These are phyloP conservation scores for Chlorella sorokiniana DNA, from an alignment of 139 green algal species.

Conservation along the genomic window DNA sequence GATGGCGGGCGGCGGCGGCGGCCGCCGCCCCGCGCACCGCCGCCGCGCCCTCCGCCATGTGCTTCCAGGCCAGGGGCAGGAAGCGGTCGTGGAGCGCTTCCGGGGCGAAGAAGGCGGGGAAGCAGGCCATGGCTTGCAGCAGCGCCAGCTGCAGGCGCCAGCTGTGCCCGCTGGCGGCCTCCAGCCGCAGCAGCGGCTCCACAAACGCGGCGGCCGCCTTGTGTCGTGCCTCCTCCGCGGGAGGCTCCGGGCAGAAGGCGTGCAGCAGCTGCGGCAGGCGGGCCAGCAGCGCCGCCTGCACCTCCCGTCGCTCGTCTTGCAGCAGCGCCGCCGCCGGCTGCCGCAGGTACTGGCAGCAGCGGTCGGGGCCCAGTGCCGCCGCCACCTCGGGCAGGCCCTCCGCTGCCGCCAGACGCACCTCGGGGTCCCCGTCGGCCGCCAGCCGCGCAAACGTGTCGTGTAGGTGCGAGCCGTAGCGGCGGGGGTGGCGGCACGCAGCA, in stretches of 20 bases:
- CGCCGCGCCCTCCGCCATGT: slow-evolving; percentile 48
- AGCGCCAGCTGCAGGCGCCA: slow-evolving; percentile 56
- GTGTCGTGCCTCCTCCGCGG: slow-evolving; percentile 3
- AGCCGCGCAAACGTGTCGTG: slow-evolving; percentile 54
- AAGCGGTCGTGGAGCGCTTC: slow-evolving; percentile 55
- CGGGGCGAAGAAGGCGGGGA: slow-evolving; percentile 42
- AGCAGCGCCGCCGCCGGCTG: slow-evolving; percentile 55
- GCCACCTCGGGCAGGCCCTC: slow-evolving; percentile 48
- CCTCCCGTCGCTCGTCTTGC: slow-evolving; percentile 48
- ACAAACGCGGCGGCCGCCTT: slow-evolving; percentile 53
- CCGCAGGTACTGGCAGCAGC: slow-evolving; percentile 53
- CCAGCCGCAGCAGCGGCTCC: slow-evolving; percentile 54
- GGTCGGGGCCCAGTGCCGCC: slow-evolving; percentile 35
- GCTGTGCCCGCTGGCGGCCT: slow-evolving; percentile 31
- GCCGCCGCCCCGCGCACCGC: slow-evolving; percentile 56
- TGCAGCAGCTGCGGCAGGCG: slow-evolving; percentile 5
- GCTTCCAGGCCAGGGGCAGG: slow-evolving; percentile 47
- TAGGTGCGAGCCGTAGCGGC: slow-evolving; percentile 50
- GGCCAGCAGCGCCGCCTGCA: slow-evolving; percentile 49
- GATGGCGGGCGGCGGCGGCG: slow-evolving; percentile 47
- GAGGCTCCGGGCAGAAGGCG: background rate
- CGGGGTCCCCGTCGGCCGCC: slow-evolving; percentile 39
- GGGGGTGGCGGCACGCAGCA: slow-evolving; percentile 38
- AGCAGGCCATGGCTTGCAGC: slow-evolving; percentile 46
- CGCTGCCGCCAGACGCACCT: slow-evolving; percentile 49